Evolutionary conservation across 768 basidiomycete genomes (phyloP), one percentile per base, ranked within the genome.

Genomic region (Boletus patriciae): DNA sequence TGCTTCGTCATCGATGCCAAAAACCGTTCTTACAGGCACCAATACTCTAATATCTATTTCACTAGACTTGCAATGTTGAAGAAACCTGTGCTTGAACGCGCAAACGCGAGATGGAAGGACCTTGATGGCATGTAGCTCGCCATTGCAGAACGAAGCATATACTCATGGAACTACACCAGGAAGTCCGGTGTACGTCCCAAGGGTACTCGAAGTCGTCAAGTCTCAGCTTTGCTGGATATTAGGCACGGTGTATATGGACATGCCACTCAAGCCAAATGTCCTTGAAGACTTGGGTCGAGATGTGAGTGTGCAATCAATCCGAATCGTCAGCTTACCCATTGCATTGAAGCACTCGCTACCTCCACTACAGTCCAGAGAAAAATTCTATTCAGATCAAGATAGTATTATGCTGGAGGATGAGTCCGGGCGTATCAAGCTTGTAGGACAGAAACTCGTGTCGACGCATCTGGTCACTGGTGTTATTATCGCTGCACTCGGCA

Each of bases 211-310:
- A 55, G 87, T 98, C 9, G 76, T 85, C 45, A 90, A 92, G 63
- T 88, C 88, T 1, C 78, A 88, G 64, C 76, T 96, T 52, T 97
- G 94, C 72, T 98, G 88, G 71, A 82, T 98, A 58, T 77, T 97
- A 52, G 97, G 97, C 4, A 99, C 97, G 0, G 87, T 98, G 7
- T 99, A 98, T 71, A 88, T 98, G 86, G 94, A 99, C 58, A 99
- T 99, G 97, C 92, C 94, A 10, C 78, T 98, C 50, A 99, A 99
- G 68, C 96, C 96, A 0, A 98, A 98, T 66, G 91, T 99, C n/a
- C 80, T 99, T 59, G 90, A 94, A 64, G 97, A 99, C 61, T 83
- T 98, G 61, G 93, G 88, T 23, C 82, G 91, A 70, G 94, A 99
- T 65, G 97, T 98, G 66, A 63, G 92, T 78, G 21, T 36, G 21